phyloP scores from a whole-genome alignment of 257 asterid genomes.

The Voacanga thouarsii region DNA sequence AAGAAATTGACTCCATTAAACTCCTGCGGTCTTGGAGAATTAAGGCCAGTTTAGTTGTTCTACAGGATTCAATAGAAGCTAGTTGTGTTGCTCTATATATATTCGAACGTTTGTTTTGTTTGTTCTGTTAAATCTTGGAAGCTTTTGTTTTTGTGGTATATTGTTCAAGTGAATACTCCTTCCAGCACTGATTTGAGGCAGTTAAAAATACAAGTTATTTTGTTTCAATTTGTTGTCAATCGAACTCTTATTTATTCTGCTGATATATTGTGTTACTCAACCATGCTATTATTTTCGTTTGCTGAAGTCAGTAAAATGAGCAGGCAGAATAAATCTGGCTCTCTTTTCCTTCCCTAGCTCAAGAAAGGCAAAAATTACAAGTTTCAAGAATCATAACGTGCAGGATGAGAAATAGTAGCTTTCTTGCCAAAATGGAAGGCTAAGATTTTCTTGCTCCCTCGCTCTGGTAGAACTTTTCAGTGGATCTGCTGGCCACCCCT shows the following conservation, averaged over 20 bases:
- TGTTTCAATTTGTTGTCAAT: not conserved
- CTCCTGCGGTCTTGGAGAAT: not conserved
- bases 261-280: not conserved
- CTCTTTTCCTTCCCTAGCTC: not conserved
- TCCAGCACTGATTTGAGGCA: not conserved
- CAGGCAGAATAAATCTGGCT: not conserved
- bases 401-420: not conserved
- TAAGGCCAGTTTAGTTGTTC: not conserved
- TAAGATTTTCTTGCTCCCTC: not conserved
- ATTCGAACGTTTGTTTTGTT: not conserved
- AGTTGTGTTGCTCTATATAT: not conserved
- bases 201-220: not conserved
- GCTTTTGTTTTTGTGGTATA: not conserved
- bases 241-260: not conserved
- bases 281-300: not conserved
- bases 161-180: not conserved
- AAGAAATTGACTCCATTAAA: constrained; percentile 3
- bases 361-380: not conserved
- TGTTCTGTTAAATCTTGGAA: not conserved
- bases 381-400: not conserved
- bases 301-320: not conserved
- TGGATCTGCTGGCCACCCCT: not conserved
- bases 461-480: not conserved
- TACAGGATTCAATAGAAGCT: not conserved
- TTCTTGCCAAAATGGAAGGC: not conserved